These are phyloP conservation scores for Pestalotiopsis sp. DNA, from an alignment of 2,329 filamentous ascomycete species.

Conservation along the genomic window DNA sequence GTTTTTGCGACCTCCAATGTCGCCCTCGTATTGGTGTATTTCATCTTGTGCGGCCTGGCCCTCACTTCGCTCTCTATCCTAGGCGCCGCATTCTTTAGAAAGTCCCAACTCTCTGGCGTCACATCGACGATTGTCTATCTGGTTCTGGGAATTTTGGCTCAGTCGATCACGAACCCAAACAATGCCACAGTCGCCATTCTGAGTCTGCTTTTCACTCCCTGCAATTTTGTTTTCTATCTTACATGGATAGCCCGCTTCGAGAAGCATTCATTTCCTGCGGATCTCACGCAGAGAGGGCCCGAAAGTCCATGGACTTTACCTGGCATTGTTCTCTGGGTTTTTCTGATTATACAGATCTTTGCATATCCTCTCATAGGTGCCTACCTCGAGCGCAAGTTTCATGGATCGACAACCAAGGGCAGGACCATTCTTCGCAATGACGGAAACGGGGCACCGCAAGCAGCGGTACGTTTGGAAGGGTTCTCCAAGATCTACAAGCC, in stretches of 20 bases:
- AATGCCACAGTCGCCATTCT: conserved; percentile 68
- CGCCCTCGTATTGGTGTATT: conserved; percentile 70
- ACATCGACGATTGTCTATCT: conserved; percentile 71
- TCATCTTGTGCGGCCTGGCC: conserved; percentile 74
- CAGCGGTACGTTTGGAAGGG: conserved; percentile 67
- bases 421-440: conserved; percentile 49
- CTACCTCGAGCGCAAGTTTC: conserved; percentile 70
- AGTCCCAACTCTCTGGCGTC: conserved; percentile 85
- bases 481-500: conserved; percentile 81
- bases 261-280: conserved; percentile 55
- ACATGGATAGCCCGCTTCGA: conserved; percentile 79
- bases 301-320: conserved; percentile 67
- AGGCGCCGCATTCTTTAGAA: conserved; percentile 81
- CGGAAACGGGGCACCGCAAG: conserved; percentile 27
- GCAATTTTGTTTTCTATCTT: conserved; percentile 83
- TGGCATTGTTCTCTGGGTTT: conserved; percentile 75
- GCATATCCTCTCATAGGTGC: conserved; percentile 76
- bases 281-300: conserved; percentile 64
- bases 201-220: conserved; percentile 78
- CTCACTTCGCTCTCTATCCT: conserved; percentile 80
- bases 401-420: conserved; percentile 69
- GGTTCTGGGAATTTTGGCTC: conserved; percentile 78
- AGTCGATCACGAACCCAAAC: conserved; percentile 64
- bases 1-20: conserved; percentile 66
- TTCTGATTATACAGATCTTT: conserved; percentile 75